Conservation (phyloP, 2,329 filamentous ascomycete species). For the Fusarium sp. region DNA sequence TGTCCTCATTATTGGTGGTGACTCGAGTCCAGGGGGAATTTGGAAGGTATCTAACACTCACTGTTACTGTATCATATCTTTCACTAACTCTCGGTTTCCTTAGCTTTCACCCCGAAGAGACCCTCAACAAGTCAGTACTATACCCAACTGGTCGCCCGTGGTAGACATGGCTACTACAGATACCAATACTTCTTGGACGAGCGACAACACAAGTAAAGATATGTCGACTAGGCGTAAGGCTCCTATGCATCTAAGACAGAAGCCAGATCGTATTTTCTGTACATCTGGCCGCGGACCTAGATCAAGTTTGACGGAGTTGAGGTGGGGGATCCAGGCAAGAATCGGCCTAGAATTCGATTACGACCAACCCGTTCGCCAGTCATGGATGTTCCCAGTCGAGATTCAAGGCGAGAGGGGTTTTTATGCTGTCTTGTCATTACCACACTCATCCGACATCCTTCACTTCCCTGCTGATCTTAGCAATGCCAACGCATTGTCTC, state of each 20-base stretch:
- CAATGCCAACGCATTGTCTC: slow-evolving; percentile 58
- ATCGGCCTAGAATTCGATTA: slow-evolving; percentile 70
- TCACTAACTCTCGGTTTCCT: slow-evolving; percentile 13
- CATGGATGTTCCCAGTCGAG: slow-evolving; percentile 63
- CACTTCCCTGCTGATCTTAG: slow-evolving; percentile 62
- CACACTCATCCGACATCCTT: slow-evolving; percentile 62
- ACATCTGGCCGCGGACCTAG: slow-evolving; percentile 73
- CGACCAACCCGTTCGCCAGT: slow-evolving; percentile 61
- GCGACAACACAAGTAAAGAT: slow-evolving; percentile 6
- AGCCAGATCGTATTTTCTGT: slow-evolving; percentile 70
- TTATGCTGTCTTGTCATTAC: slow-evolving; percentile 62
- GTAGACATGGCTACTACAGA: slow-evolving; percentile 67
- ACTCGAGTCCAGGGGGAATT: slow-evolving; percentile 80
- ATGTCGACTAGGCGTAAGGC: slow-evolving; percentile 15
- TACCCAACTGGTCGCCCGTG: slow-evolving; percentile 74
- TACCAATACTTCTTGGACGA: slow-evolving; percentile 48
- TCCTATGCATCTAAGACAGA: slow-evolving; percentile 46
- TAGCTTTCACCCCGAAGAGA: slow-evolving; percentile 68
- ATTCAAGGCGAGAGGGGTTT: slow-evolving; percentile 37
- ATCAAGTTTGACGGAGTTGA: slow-evolving; percentile 76
- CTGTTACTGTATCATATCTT: background rate
- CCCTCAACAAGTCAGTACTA: slow-evolving; percentile 57
- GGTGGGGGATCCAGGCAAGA: slow-evolving; percentile 76
- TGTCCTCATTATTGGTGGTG: slow-evolving; percentile 83
- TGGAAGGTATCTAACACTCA: slow-evolving; percentile 69